phyloP scores from a whole-genome alignment of 257 asterid genomes.

The Mitragyna speciosa region DNA sequence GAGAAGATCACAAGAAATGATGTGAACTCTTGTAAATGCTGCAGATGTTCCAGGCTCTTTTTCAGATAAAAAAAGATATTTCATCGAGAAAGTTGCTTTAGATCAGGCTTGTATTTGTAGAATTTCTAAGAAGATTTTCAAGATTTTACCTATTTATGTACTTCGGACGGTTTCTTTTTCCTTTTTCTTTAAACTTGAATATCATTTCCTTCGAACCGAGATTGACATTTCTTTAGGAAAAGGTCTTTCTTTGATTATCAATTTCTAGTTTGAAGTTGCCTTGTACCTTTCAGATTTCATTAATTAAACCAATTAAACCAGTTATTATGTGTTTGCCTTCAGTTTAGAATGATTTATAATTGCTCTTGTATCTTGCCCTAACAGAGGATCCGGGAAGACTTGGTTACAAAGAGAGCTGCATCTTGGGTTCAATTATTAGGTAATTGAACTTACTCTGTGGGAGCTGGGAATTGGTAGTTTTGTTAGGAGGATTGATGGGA shows the following conservation, averaged over 20 bases:
- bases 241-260: conserved; percentile 8
- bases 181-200: conserved; percentile 3
- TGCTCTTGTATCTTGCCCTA: not conserved
- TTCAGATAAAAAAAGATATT: conserved; percentile 15
- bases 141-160: conserved; percentile 11
- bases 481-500: not conserved
- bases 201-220: conserved; percentile 6
- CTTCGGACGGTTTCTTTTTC: conserved; percentile 2
- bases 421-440: not conserved
- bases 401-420: not conserved
- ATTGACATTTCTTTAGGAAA: not conserved
- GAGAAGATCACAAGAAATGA: conserved; percentile 86
- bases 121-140: conserved; percentile 5
- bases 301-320: not conserved
- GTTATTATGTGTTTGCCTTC: not conserved
- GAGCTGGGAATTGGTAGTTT: not conserved
- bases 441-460: not conserved
- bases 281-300: not conserved
- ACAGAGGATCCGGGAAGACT: not conserved
- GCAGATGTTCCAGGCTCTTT: conserved; percentile 12
- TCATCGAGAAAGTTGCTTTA: conserved; percentile 16
- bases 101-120: conserved; percentile 25
- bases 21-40: conserved; percentile 33
- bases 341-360: not conserved
- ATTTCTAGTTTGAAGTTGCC: not conserved